Evolutionary conservation across 345 rosid genomes (phyloP), one percentile per base, ranked within the genome.

Genomic region (Dovyalis caffra): DNA sequence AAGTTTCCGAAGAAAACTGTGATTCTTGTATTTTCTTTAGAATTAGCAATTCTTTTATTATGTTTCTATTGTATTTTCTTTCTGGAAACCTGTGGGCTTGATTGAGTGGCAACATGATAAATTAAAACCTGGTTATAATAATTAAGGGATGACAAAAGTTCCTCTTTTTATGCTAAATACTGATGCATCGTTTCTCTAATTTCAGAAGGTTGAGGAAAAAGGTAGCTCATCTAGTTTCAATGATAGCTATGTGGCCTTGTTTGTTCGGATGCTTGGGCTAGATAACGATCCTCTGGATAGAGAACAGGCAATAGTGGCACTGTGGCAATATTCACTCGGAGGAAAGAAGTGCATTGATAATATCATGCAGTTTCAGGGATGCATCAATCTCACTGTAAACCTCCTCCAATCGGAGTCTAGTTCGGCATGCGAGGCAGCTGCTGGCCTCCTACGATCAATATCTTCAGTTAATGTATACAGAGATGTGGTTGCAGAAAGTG

Each of bases 241-340:
- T 23, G 95, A 91, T 75, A 82, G 86, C 64, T 88, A 86, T 70
- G 87, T 94, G 34, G 85, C 87, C 63, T 81, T 92, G 82, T 94
- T 94, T 76, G 89, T 94, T 60, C 85, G 93, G 71, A 92, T 90
- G 97, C 97, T 94, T 29, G 98, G 98, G 71, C 79, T 92, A 62
- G 98, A 94, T 79, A 80, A 92, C 57, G 95, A 89, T 72, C 88
- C 90, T 14, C 89, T 88, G 69, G 97, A 94, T 71, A 83, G 97
- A 85, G 97, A 94, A 71, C 93, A 90, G 58, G 97, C 95, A 16
- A 67, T 92, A 71, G 86, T 84, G 62, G 87, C 93, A 20, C 75
- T 94, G 21, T 90, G 97, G 97, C 87, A 90, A 74, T 90, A 90
- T 72, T 89, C 98, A 18, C 82, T 90, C 4, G 90, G 92, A 45